These are phyloP conservation scores for Trichocomaceae sp. DNA, from an alignment of 2,329 filamentous ascomycete species.

Conservation along the genomic window DNA sequence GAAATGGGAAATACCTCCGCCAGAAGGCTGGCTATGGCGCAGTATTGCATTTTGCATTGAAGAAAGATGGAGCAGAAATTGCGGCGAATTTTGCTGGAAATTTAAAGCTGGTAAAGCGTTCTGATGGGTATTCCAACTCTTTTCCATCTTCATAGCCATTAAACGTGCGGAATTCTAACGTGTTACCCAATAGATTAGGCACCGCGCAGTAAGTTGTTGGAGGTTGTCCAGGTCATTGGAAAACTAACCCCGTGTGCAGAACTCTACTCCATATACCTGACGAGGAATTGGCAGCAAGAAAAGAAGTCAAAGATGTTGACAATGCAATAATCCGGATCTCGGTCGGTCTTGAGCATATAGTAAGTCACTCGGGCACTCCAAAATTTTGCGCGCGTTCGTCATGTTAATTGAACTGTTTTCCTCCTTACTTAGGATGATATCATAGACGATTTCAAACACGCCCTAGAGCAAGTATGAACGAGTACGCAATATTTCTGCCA, in stretches of 20 bases:
- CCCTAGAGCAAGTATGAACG: constrained; percentile 4
- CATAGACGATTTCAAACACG: constrained; percentile 79
- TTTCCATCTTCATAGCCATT: neutral
- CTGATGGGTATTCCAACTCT: constrained; percentile 6
- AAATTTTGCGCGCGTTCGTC: too few species aligned
- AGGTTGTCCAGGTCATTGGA: neutral
- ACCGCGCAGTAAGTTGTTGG: constrained; percentile 8
- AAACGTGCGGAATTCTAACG: neutral
- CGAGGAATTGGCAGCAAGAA: constrained; percentile 39
- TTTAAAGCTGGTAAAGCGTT: constrained; percentile 8
- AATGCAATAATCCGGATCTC: constrained; percentile 81
- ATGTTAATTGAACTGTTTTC: neutral
- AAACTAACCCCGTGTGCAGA: neutral
- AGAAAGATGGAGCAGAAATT: neutral
- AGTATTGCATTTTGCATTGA: constrained; percentile 3
- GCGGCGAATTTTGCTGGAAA: neutral
- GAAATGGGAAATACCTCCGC: constrained; percentile 3
- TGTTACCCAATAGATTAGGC: constrained; percentile 3
- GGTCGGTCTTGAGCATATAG: constrained; percentile 81
- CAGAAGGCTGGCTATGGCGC: constrained; percentile 6
- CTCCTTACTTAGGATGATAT: constrained; percentile 61
- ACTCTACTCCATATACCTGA: constrained; percentile 28
- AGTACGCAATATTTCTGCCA: too few species aligned
- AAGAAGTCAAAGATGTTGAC: constrained; percentile 71
- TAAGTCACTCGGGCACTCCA: constrained; percentile 3